A percentile compares a stretch with the other conserved stretches of the same genome.
These are phyloP conservation scores for Bretschneidera sinensis DNA, from an alignment of 345 rosid genomes.

Conservation along the genomic window DNA sequence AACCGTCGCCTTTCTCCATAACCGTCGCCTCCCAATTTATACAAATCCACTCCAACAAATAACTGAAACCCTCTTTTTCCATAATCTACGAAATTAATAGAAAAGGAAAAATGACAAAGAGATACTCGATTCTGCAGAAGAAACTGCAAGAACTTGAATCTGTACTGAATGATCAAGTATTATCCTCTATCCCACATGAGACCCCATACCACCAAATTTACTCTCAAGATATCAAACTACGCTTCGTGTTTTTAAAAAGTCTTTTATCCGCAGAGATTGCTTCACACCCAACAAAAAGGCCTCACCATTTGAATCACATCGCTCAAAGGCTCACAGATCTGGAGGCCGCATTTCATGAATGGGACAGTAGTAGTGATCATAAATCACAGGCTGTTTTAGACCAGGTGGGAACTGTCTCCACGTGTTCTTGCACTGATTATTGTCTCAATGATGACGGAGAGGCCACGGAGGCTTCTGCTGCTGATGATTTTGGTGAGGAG, in stretches of 20 bases:
- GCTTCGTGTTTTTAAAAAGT: neutral
- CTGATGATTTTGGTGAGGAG: no score
- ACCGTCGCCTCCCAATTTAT: no score
- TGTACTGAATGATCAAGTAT: neutral
- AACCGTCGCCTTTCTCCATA: no score
- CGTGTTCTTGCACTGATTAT: neutral
- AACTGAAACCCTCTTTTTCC: no score
- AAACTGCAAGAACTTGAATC: neutral
- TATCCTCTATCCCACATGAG: neutral
- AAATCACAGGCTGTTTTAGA: neutral
- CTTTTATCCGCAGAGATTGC: neutral
- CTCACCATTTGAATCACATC: neutral
- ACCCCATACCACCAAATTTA: neutral
- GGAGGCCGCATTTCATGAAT: neutral
- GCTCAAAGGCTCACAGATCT: neutral
- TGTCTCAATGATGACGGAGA: slow-evolving; percentile 1
- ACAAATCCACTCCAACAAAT: no score
- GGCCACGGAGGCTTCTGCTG: neutral
- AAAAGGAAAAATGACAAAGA: neutral
- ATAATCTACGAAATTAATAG: no score
- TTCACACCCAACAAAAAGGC: neutral
- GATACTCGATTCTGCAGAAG: neutral
- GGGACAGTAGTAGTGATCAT: neutral
- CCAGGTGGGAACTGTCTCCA: neutral
- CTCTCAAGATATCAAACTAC: neutral